Evolutionary conservation across 2,329 filamentous ascomycete genomes (phyloP), one percentile per base, ranked within the genome.

Genomic region (Pyricularia grisea): DNA sequence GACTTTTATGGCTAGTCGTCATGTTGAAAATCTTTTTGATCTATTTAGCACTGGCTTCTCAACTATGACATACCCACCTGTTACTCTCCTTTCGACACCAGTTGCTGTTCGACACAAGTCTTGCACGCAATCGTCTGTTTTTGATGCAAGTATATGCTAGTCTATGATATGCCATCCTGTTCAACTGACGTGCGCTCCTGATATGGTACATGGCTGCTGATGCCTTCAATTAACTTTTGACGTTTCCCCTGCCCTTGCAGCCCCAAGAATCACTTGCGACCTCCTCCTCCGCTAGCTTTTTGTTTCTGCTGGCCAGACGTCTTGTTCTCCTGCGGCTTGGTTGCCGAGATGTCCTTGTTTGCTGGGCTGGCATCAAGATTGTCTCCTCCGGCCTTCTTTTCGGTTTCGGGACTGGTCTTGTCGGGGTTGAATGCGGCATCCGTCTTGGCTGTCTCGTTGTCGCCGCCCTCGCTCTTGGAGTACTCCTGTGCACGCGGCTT

Each of bases 391-490:
- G 78, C 73, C 6, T 78, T 72, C 73, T 81, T 85, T 78, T 88
- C 86, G 27, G 78, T 75, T 75, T 93, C 89, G 0, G 92, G 92
- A 25, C 83, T 80, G 30, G 91, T 94, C 76, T 86, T 87, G 69
- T 82, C 78, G 0, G 88, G 87, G 75, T 92, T 84, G 78, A 92
- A 96, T 0, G 93, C 90, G 0, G 88, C 84, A 61, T 88, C 82
- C 3, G 81, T 76, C 33, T 83, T 80, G 0, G 84, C 82, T 0
- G 88, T 84, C 14, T 80, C 79, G 63, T 86, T 83, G 65, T 88
- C 82, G 3, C 87, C 90, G 28, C 58, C 61, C 20, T 63, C 61
- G 67, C 87, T 88, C 75, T 90, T 87, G 69, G 87, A 87, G 78
- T 89, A 87, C 76, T 96, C 92, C 68, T 84, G 87, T 2, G 85